Conservation (phyloP, 1,284 basidiomycete genomes). For the Pyrrhoderma lamaoense region DNA sequence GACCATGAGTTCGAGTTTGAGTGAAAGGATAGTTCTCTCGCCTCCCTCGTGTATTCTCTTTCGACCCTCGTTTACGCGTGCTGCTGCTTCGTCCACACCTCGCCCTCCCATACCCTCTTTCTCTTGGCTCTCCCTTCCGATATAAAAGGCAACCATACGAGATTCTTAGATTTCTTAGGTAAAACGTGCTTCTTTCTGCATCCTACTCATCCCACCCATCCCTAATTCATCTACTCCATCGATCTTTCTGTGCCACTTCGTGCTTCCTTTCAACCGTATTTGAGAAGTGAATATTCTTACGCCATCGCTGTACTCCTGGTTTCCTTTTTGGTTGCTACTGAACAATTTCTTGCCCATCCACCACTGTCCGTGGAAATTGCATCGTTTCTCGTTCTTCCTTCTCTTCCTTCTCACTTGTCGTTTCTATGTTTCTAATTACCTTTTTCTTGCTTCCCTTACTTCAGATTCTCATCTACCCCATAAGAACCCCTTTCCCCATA, state of each 20-base stretch:
- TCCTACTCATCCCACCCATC: not conserved
- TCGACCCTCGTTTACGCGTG: not conserved
- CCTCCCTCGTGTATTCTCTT: not conserved
- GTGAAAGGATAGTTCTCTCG: not conserved
- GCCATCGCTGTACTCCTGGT: too few species aligned
- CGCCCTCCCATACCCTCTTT: not conserved
- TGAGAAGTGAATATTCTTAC: too few species aligned
- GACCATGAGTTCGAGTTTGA: not conserved
- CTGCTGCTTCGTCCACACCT: not conserved
- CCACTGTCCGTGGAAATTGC: not conserved
- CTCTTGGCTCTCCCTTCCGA: not conserved
- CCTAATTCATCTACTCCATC: not conserved
- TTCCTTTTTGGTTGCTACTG: too few species aligned
- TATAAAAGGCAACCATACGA: not conserved
- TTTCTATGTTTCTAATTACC: not conserved
- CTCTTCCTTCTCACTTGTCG: not conserved
- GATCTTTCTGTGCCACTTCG: not conserved
- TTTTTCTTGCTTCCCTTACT: not conserved
- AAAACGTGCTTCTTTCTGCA: not conserved
- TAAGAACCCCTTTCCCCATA: not conserved
- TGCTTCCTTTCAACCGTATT: too few species aligned
- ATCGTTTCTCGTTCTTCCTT: not conserved
- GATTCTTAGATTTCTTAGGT: not conserved
- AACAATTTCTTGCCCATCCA: not conserved
- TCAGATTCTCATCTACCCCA: not conserved